These are phyloP conservation scores for Margaritispora aquatica DNA, from an alignment of 495 filamentous ascomycete species.

Conservation along the genomic window DNA sequence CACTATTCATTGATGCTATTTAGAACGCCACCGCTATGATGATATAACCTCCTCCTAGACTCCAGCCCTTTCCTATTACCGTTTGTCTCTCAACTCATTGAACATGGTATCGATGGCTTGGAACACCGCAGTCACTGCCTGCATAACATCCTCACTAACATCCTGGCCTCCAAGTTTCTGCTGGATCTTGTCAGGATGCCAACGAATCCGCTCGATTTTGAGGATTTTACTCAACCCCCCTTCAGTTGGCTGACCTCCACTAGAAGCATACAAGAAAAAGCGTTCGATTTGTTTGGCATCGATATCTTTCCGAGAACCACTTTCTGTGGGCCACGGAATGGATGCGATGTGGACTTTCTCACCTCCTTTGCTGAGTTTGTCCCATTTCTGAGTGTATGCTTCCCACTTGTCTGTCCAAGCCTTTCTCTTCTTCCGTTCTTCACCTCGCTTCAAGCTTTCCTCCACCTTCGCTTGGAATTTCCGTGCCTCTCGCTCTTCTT, in stretches of 20 bases:
- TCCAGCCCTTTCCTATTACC: neutral
- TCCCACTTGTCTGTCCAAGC: slow-evolving; percentile 46
- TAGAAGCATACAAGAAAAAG: slow-evolving; percentile 54
- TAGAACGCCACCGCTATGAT: slow-evolving; percentile 17
- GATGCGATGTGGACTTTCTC: slow-evolving; percentile 25
- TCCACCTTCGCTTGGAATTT: slow-evolving; percentile 31
- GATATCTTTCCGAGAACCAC: slow-evolving; percentile 55
- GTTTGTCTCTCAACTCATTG: slow-evolving; percentile 29
- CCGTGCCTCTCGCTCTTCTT: slow-evolving; percentile 42
- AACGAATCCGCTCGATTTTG: slow-evolving; percentile 82
- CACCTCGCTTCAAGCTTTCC: slow-evolving; percentile 25
- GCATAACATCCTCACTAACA: slow-evolving; percentile 61
- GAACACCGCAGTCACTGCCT: slow-evolving; percentile 83
- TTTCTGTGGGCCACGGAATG: slow-evolving; percentile 76
- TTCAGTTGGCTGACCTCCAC: slow-evolving; percentile 19
- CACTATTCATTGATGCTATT: too few species aligned
- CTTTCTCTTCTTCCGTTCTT: slow-evolving; percentile 21
- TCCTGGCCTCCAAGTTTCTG: slow-evolving; percentile 68
- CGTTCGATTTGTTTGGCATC: slow-evolving; percentile 51
- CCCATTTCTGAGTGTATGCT: slow-evolving; percentile 59
- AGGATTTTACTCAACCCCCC: slow-evolving; percentile 50
- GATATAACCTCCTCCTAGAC: neutral
- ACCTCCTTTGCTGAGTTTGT: slow-evolving; percentile 38
- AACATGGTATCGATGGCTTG: slow-evolving; percentile 84
- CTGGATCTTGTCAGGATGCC: slow-evolving; percentile 98